Percentiles rank a stretch among this genome's conserved stretches.
Evolutionary conservation across 73 alveolate species (phyloP).

Genomic region (Tetrahymena thermophila): DNA sequence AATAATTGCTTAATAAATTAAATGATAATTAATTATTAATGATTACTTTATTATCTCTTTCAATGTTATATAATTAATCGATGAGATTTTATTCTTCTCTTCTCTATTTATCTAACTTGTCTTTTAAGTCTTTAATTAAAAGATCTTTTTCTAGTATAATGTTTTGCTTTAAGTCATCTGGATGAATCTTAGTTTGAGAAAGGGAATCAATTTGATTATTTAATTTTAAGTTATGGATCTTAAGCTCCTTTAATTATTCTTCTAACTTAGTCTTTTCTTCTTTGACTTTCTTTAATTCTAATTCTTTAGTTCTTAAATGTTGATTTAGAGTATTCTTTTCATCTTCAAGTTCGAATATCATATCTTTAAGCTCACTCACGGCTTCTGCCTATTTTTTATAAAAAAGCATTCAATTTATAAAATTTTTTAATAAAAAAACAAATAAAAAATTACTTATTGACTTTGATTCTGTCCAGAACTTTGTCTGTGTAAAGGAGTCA

Average conservation of each 20-base stretch:
- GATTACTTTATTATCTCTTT: not conserved
- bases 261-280: not conserved
- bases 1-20: not conserved
- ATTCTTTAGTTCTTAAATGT: not conserved
- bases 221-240: not conserved
- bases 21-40: not conserved
- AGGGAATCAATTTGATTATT: not conserved
- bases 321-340: not conserved
- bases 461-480: not conserved
- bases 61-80: not conserved
- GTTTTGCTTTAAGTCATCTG: not conserved
- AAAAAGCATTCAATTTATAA: not conserved
- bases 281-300: not conserved
- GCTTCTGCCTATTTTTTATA: not conserved
- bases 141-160: not conserved
- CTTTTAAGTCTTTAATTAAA: not conserved
- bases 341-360: not conserved
- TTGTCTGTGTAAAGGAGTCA: not conserved
- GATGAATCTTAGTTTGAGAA: not conserved
- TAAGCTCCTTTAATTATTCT: not conserved
- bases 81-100: not conserved
- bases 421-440: not conserved
- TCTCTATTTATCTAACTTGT: not conserved
- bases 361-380: not conserved
- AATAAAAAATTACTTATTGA: not conserved